phyloP scores from a whole-genome alignment of 2,329 filamentous ascomycete genomes.

The Cercospora zeae-maydis region DNA sequence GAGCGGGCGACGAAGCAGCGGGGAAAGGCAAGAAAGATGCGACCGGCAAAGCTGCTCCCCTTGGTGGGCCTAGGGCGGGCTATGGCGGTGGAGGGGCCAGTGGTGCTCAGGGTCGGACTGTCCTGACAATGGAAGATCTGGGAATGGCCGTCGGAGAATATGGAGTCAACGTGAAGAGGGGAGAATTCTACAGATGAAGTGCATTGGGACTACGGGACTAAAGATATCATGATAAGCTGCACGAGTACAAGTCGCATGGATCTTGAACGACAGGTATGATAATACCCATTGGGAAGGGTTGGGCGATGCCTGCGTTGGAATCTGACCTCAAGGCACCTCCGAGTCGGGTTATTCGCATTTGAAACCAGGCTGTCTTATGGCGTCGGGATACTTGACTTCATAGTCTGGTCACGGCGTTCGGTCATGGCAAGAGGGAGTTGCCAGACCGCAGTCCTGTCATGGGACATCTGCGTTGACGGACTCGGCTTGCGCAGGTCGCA shows the following conservation, averaged over 20 bases:
- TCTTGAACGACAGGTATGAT: neutral
- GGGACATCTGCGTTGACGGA: neutral
- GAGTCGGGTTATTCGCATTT: neutral
- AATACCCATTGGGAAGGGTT: neutral
- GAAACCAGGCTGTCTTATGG: neutral
- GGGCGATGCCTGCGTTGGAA: neutral
- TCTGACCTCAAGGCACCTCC: neutral
- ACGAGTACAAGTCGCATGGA: neutral
- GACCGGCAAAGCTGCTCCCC: slow-evolving; percentile 38
- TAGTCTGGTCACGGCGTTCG: neutral
- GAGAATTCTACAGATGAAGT: slow-evolving; percentile 83
- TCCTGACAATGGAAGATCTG: slow-evolving; percentile 96
- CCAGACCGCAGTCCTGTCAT: neutral
- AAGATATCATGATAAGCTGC: neutral
- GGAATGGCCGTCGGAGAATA: slow-evolving; percentile 98
- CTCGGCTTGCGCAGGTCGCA: neutral
- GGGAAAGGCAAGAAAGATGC: slow-evolving; percentile 46
- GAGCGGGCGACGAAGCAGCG: slow-evolving; percentile 53
- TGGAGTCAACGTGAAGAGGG: slow-evolving; percentile 93
- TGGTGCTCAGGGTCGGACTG: slow-evolving; percentile 83
- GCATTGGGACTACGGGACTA: neutral
- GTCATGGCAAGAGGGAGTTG: neutral
- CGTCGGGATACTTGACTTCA: neutral
- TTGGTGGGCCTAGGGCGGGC: slow-evolving; percentile 50
- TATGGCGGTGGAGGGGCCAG: slow-evolving; percentile 82